Conservation (phyloP, 148 eudicot species). For the Nepenthes gracilis region DNA sequence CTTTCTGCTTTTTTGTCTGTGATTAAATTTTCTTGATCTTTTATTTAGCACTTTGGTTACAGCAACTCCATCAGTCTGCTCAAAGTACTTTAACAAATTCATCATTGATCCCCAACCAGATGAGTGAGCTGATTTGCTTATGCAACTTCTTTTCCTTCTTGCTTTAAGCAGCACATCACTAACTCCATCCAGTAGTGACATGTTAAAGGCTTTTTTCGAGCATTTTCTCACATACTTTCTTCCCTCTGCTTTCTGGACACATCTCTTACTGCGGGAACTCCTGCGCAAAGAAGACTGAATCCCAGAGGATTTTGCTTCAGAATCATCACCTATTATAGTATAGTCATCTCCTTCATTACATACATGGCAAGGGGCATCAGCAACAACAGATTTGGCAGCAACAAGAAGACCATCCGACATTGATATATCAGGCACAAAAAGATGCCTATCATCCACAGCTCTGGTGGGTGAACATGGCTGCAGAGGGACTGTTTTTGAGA, state of each 20-base stretch:
- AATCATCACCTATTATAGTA: slow-evolving; percentile 11
- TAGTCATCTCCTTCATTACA: slow-evolving; percentile 18
- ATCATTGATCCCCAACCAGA: slow-evolving; percentile 56
- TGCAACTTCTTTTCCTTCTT: slow-evolving; percentile 66
- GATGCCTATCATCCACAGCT: slow-evolving; percentile 13
- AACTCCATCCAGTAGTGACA: slow-evolving; percentile 9
- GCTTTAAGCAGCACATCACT: slow-evolving; percentile 23
- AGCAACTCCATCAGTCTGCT: slow-evolving; percentile 13
- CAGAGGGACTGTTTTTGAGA: slow-evolving; percentile 16
- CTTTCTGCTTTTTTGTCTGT: slow-evolving; percentile 28
- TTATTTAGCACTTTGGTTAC: slow-evolving; percentile 10
- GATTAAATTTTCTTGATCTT: slow-evolving; percentile 19
- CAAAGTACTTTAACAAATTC: slow-evolving; percentile 28
- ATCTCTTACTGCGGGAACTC: slow-evolving; percentile 22
- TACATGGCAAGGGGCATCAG: slow-evolving; percentile 14
- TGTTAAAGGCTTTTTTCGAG: slow-evolving; percentile 14
- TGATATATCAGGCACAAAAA: slow-evolving; percentile 14
- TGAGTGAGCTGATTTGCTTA: slow-evolving; percentile 36
- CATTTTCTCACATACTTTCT: slow-evolving; percentile 5
- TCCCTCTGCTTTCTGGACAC: background rate
- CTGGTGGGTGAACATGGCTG: slow-evolving; percentile 16
- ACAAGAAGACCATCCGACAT: slow-evolving; percentile 17
- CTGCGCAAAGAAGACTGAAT: slow-evolving; percentile 18
- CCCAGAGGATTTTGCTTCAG: slow-evolving; percentile 5
- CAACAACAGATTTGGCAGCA: slow-evolving; percentile 17